Evolutionary conservation across 202 grass and related monocot species (phyloP).

Genomic region (Hordeum pubiflorum): DNA sequence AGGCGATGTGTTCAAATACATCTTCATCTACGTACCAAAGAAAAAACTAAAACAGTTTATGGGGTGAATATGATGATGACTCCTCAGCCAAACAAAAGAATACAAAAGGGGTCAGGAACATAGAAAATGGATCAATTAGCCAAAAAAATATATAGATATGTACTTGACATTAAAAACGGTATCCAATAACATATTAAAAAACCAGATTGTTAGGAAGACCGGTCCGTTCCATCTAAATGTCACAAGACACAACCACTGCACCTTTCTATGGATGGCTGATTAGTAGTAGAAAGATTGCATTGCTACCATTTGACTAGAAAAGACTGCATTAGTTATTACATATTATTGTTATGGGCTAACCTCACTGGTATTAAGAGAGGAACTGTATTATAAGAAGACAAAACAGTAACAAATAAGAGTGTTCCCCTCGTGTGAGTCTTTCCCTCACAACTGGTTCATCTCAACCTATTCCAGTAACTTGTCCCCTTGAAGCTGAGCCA

Average conservation of each 20-base stretch:
- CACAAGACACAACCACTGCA: not conserved
- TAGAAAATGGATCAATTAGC: not conserved
- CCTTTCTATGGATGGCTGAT: not conserved
- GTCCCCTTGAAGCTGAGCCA: not conserved
- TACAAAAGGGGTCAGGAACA: not conserved
- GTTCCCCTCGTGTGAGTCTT: not conserved
- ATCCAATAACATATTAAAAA: not conserved
- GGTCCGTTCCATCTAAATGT: not conserved
- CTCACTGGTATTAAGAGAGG: not conserved
- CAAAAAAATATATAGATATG: not conserved
- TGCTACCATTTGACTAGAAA: not conserved
- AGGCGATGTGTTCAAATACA: constrained; percentile 74
- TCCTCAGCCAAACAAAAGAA: not conserved
- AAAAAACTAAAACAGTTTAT: not conserved
- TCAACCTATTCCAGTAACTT: not conserved
- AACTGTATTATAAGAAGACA: not conserved
- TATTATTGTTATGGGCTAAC: not conserved
- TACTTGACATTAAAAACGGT: not conserved
- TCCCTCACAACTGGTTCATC: not conserved
- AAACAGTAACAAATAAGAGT: not conserved
- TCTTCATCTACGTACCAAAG: constrained; percentile 46
- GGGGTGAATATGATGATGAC: not conserved
- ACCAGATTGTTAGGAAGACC: not conserved
- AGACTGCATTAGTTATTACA: not conserved
- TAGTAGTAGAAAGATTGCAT: not conserved